phyloP scores from a whole-genome alignment of 2,329 filamentous ascomycete species.

The Beauveria sp. region DNA sequence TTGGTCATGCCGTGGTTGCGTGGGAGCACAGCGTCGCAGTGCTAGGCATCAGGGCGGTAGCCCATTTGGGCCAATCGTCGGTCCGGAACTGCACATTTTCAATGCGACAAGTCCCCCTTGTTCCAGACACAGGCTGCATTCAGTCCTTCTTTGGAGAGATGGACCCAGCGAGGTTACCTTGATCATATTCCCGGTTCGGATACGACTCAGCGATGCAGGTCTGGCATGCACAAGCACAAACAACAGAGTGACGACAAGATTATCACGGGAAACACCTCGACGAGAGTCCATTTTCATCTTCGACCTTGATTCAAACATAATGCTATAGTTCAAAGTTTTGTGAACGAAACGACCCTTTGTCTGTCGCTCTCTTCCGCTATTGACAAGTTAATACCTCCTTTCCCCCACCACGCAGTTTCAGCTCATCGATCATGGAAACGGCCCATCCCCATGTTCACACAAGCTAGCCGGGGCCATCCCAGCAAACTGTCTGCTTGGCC shows the following conservation, averaged over 20 bases:
- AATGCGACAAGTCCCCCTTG: not conserved
- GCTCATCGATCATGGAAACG: slow-evolving; percentile 7
- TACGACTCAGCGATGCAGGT: not conserved
- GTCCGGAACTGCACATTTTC: not conserved
- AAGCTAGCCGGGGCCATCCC: not conserved
- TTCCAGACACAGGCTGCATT: not conserved
- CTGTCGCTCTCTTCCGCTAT: not conserved
- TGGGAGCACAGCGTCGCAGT: not conserved
- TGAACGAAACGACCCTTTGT: not conserved
- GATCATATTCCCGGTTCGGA: not conserved
- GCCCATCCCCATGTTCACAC: not conserved
- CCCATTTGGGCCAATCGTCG: not conserved
- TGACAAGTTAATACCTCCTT: not conserved
- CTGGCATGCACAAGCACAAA: no score
- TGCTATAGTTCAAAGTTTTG: not conserved
- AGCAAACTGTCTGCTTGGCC: not conserved
- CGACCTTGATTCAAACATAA: no score
- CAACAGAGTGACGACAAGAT: not conserved
- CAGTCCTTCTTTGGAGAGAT: not conserved
- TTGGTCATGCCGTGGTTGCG: not conserved
- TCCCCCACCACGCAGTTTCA: not conserved
- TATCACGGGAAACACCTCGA: not conserved
- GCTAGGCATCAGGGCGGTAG: not conserved
- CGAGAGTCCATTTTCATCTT: no score
- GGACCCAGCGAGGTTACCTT: not conserved